Base-by-base conservation (phyloP, 208 protist genomes). In the Crithidia acanthocephali region DNA sequence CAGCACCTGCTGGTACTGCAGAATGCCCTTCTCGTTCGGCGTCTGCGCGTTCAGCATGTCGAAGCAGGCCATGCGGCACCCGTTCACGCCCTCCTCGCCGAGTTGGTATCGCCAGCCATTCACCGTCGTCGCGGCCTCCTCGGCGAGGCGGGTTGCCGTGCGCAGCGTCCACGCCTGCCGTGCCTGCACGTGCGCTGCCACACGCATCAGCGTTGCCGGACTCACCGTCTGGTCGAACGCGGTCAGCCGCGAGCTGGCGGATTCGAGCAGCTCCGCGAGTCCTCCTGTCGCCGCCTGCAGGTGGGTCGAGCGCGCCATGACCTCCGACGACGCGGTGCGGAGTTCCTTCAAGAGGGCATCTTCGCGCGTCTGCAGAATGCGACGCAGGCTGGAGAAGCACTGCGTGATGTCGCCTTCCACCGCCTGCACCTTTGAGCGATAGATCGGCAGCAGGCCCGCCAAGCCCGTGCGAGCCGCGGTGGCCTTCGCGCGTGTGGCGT, bases 311-410 rank as follows among this genome's bases (percentile, higher is more conserved):
- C 66, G 68, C 25, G 27, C 2, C 27, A 68, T 23, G 22, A 84
- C 68, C 2, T 61, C 37, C 9, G 45, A 20, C 23, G 74, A 37
- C 10, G 61, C 63, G 25, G 50, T 35, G 23, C 23, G 11, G 11
- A 87, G 72, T 28, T 66, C 33, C 0, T 5, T 42, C 2, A 86
- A 51, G 0, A 94, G 64, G 0, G 42, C 25, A 20, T 80, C 55
- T 77, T 94, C 88, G 0, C 86, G 74, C 28, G 77, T 45, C 23
- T 88, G 58, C 37, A 91, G 63, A n/a, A 72, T 32, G 2, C 64
- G 30, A 16, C 81, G 83, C 37, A 91, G 59, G 11, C 40, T 50
- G 35, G 72, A 35, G 74, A 91, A 88, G 47, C 58, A 76, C 18
- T 56, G 56, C 45, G 62, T 48, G 2, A 93, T 82, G 22, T 88